Evolutionary conservation across 108 stramenopile species (phyloP).

Genomic region (Fragilaria radians): DNA sequence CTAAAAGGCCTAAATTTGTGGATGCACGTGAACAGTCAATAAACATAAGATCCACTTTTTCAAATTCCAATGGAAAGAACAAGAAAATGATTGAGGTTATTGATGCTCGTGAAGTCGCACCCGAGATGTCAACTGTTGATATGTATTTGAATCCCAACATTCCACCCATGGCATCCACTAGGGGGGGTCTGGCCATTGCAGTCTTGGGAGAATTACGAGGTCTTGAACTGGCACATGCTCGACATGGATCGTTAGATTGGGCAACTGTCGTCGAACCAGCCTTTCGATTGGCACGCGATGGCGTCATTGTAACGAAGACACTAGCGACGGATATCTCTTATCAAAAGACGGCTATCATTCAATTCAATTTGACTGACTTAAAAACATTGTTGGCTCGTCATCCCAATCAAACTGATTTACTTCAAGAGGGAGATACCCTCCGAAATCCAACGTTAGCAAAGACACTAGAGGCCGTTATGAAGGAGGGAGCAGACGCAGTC

Average conservation of each 20-base stretch:
- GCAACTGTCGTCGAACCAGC: constrained; percentile 52
- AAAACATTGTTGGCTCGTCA: constrained; percentile 27
- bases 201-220: constrained; percentile 77
- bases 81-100: constrained; percentile 59
- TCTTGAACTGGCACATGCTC: constrained; percentile 55
- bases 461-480: constrained; percentile 41
- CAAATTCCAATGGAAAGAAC: constrained; percentile 1
- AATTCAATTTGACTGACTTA: constrained; percentile 14
- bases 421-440: constrained; percentile 60
- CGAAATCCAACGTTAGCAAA: constrained; percentile 36
- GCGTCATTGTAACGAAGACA: constrained; percentile 30
- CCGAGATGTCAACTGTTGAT: constrained; percentile 28
- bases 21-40: constrained; percentile 27
- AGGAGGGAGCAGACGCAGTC: constrained; percentile 52
- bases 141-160: constrained; percentile 39
- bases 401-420: constrained; percentile 17
- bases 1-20: constrained; percentile 18
- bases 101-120: constrained; percentile 75
- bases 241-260: constrained; percentile 60
- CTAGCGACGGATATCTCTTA: constrained; percentile 37
- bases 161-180: constrained; percentile 24
- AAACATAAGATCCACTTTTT: neutral
- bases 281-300: constrained; percentile 46
- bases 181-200: constrained; percentile 60
- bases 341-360: neutral